Evolutionary conservation across 2,329 filamentous ascomycete genomes (phyloP), one percentile per base, ranked within the genome.

Genomic region (Nigrograna mackinnonii): DNA sequence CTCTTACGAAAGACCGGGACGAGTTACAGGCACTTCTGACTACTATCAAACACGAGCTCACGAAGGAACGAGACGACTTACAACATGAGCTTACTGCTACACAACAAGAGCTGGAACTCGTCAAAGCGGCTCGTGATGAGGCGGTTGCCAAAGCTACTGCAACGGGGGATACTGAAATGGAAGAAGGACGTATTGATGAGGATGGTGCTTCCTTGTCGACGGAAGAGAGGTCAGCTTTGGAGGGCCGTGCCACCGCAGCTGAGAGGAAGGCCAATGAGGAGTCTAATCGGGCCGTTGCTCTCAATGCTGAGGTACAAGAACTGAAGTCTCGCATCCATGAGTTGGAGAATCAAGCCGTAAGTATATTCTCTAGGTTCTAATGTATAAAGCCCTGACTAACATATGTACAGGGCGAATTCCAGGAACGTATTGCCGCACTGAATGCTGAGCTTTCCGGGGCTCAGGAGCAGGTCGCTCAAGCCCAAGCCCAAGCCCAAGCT

Each of bases 71-170:
- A 21, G 51, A 64, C 5, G n/a, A n/a, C n/a, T n/a, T n/a, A n/a
- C n/a, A n/a, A n/a, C n/a, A n/a, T n/a, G 84, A 91, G 57, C 18
- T 41, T 11, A n/a, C 24, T 28, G 9, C 24, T 28, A 28, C n/a
- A 9, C 24, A n/a, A n/a, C 17, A 36, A 36, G 24, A 43, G 28
- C 72, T 95, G 11, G 77, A 84, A 38, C 71, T 74, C 7, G 79
- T 79, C 1, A 79, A 83, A 41, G 72, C 78, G 5, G 83, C 90
- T 55, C 76, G 87, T 33, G 86, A 90, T 41, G 75, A 81, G 47
- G 80, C 82, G 7, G 65, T 80, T 22, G 72, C 76, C 19, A 69
- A 71, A 33, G 64, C 70, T 5, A 55, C 61, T 7, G 71, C 74
- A 18, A 69, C 69, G 37, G 63, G 46, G 18, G 57, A 64, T 38